These are phyloP conservation scores for Phytophthora aleatoria DNA, from an alignment of 352 stramenopile species.

Conservation along the genomic window DNA sequence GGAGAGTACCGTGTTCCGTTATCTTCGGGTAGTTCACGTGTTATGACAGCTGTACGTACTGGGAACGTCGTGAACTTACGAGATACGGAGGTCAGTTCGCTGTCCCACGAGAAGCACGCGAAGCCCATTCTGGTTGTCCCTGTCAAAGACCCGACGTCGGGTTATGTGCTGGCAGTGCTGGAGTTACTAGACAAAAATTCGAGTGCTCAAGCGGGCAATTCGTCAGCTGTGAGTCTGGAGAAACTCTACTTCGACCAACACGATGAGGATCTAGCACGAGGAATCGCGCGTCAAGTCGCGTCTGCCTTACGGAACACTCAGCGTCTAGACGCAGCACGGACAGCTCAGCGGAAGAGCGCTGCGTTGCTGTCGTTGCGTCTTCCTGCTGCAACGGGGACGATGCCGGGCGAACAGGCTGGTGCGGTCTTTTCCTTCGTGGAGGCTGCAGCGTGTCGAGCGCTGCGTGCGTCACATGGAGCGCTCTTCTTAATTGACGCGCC, in stretches of 20 bases:
- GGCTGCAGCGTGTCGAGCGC: constrained; percentile 30
- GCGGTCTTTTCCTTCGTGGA: constrained; percentile 38
- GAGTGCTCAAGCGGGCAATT: background rate
- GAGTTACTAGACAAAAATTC: constrained; percentile 65
- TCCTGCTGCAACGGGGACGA: constrained; percentile 33
- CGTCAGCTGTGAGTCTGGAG: constrained; percentile 21
- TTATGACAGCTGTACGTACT: constrained; percentile 62
- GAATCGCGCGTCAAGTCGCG: constrained; percentile 68
- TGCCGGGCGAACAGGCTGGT: constrained; percentile 39
- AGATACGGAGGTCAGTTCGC: constrained; percentile 51
- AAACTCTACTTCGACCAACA: constrained; percentile 78
- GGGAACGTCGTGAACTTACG: constrained; percentile 80
- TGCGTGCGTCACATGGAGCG: constrained; percentile 49
- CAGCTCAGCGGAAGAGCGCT: constrained; percentile 65
- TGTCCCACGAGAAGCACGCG: constrained; percentile 28
- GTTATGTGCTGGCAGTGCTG: constrained; percentile 66
- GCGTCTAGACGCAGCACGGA: constrained; percentile 59
- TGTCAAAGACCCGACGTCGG: constrained; percentile 70
- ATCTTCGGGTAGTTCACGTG: constrained; percentile 46
- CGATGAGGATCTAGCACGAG: constrained; percentile 67
- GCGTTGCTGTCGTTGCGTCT: constrained; percentile 53
- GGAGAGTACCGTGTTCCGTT: constrained; percentile 56
- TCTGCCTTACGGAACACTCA: constrained; percentile 76
- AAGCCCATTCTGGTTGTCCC: constrained; percentile 78
- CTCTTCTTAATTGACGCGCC: constrained; percentile 84